A percentile compares a stretch with the other conserved stretches of the same genome.
Evolutionary conservation across 148 eudicot genomes (phyloP).

Genomic region (Talinum fruticosum): DNA sequence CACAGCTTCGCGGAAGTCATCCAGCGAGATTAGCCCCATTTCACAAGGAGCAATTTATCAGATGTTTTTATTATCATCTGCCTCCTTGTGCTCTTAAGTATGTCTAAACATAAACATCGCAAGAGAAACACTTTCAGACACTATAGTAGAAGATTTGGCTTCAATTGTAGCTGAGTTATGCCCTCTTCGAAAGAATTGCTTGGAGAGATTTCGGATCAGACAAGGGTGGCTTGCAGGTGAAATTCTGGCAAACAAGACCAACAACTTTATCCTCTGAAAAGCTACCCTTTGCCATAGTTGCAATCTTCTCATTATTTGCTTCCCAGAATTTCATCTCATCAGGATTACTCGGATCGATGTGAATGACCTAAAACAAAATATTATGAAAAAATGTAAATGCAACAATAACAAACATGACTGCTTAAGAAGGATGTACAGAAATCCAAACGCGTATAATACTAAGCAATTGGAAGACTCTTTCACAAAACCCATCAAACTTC

Average conservation of each 20-base stretch:
- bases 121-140: no score
- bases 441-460: no score
- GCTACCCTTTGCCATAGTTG: slow-evolving; percentile 63
- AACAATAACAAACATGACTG: neutral
- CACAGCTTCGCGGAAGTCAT: no score
- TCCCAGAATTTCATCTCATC: slow-evolving; percentile 34
- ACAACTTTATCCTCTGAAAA: slow-evolving; percentile 46
- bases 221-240: slow-evolving; percentile 77
- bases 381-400: neutral
- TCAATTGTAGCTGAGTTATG: neutral
- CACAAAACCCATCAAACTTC: no score
- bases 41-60: no score
- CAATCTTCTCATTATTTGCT: slow-evolving; percentile 41
- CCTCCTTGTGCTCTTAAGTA: no score
- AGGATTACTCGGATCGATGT: slow-evolving; percentile 47
- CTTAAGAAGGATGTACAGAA: no score
- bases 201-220: slow-evolving; percentile 52
- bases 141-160: no score
- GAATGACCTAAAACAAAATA: slow-evolving; percentile 61
- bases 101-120: no score
- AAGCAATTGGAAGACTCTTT: no score
- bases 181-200: slow-evolving; percentile 42
- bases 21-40: no score
- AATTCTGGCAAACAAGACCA: slow-evolving; percentile 74
- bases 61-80: no score